These are phyloP conservation scores for Albifimbria verrucaria DNA, from an alignment of 2,329 filamentous ascomycete genomes.

Conservation along the genomic window DNA sequence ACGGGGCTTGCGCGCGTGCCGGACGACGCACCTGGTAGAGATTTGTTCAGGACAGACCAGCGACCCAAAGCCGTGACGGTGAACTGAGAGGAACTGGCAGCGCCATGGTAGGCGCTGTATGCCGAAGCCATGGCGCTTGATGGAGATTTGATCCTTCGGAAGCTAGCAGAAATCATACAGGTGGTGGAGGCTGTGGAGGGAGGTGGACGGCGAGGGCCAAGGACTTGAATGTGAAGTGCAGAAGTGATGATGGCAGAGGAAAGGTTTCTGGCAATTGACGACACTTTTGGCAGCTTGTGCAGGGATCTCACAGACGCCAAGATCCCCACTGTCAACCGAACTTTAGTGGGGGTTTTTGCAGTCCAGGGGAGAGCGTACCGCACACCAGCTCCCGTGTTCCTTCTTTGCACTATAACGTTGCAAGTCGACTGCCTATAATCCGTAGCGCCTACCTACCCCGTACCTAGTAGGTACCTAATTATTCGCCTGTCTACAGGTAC, in stretches of 20 bases:
- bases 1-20: too few species aligned
- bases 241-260: not conserved
- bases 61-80: slow-evolving; percentile 75
- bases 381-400: too few species aligned
- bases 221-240: not conserved
- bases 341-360: not conserved
- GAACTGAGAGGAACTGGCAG: slow-evolving; percentile 25
- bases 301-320: not conserved
- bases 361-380: not conserved
- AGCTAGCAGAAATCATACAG: slow-evolving; percentile 21
- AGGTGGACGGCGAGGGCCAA: not conserved
- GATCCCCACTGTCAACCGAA: not conserved
- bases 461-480: too few species aligned
- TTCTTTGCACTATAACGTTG: too few species aligned
- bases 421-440: too few species aligned
- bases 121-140: slow-evolving; percentile 37
- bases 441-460: too few species aligned
- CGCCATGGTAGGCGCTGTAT: slow-evolving; percentile 33
- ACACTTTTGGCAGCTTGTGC: not conserved
- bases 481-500: too few species aligned
- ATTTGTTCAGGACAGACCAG: slow-evolving; percentile 76
- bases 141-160: slow-evolving; percentile 16
- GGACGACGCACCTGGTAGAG: slow-evolving; percentile 60
- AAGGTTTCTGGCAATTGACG: not conserved
- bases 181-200: not conserved